Evolutionary conservation across 768 basidiomycete species (phyloP).

Genomic region (Trametes cinnabarina): DNA sequence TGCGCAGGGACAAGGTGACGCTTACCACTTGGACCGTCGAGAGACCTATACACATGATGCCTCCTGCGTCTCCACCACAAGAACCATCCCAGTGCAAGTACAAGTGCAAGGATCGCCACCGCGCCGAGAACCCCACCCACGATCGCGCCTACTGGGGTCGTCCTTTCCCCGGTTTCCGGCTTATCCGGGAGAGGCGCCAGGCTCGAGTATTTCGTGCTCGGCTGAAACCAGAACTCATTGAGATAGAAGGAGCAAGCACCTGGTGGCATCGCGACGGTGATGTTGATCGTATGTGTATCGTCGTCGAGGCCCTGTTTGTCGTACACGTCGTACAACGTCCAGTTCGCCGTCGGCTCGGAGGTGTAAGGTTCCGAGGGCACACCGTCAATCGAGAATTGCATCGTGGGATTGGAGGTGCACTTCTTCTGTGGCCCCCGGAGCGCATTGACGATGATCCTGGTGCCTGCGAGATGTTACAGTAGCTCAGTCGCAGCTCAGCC

Average conservation of each 20-base stretch:
- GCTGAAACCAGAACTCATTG: slow-evolving; percentile 2
- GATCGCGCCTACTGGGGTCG: slow-evolving; percentile 7
- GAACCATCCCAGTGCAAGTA: neutral
- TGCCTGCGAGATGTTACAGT: neutral
- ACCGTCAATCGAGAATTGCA: neutral
- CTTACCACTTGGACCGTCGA: neutral
- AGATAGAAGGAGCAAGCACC: neutral
- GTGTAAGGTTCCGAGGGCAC: neutral
- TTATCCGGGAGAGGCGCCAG: neutral
- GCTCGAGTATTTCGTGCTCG: slow-evolving; percentile 1
- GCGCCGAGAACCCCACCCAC: slow-evolving; percentile 15
- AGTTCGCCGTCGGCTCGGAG: neutral
- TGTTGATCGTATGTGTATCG: neutral
- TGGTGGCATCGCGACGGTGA: neutral
- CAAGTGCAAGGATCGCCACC: neutral
- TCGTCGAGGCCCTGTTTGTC: slow-evolving; percentile 1
- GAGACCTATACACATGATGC: neutral
- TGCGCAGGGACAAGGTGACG: neutral
- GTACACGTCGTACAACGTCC: slow-evolving; percentile 1
- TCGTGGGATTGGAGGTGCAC: neutral
- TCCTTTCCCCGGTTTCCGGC: neutral
- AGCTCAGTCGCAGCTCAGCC: neutral
- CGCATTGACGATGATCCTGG: neutral
- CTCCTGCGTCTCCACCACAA: slow-evolving; percentile 9
- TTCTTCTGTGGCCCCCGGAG: neutral